Base-by-base conservation (phyloP, 139 green algal genomes). In the Auxenochlorella pyrenoidosa region DNA sequence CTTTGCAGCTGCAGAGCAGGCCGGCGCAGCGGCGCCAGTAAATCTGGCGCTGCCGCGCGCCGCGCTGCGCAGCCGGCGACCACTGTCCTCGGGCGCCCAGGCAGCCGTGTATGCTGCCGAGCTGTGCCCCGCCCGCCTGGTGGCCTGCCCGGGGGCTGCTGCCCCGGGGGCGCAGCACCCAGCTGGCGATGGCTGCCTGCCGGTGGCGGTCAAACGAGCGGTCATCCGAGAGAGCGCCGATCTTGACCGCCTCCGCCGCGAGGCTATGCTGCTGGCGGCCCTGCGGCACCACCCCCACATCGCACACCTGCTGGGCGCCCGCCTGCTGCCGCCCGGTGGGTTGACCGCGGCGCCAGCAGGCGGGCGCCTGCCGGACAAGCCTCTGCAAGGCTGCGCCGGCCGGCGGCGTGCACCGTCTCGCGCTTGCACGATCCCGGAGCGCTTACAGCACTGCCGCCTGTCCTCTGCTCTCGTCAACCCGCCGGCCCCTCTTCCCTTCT, bases 121-220 rank as follows among this genome's bases (percentile, higher is more conserved):
- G 38, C 60, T 85, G 3, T 32, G 36, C 59, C 80, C 80, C 10
- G 80, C 59, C 63, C 68, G 80, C 40, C 75, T 81, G 75, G 75
- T 81, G 75, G 75, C 43, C 43, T 28, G 13, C 18, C 15, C 30
- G 4, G 43, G n/a, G n/a, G 8, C 30, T 28, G 70, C 1, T 34
- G 34, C 70, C 13, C n/a, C 16, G 70, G 16, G 10, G 24, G 70
- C 10, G 28, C 43, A 28, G n/a, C 32, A 38, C 18, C 21, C 30
- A 43, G 1, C 91, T 80, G 34, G 47, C 0, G 93, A 77, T 30
- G 54, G 41, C 1, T 73, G 84, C 1, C 75, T 83, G 44, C 5
- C 72, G 12, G 95, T 98, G n/a, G 96, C 95, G 0, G 86, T 98
- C 21, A 98, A 98, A 89, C 91, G 88, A 43, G 85, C 90, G 6